phyloP scores from a whole-genome alignment of 176 grass and related monocot genomes.

The Lolium perenne region DNA sequence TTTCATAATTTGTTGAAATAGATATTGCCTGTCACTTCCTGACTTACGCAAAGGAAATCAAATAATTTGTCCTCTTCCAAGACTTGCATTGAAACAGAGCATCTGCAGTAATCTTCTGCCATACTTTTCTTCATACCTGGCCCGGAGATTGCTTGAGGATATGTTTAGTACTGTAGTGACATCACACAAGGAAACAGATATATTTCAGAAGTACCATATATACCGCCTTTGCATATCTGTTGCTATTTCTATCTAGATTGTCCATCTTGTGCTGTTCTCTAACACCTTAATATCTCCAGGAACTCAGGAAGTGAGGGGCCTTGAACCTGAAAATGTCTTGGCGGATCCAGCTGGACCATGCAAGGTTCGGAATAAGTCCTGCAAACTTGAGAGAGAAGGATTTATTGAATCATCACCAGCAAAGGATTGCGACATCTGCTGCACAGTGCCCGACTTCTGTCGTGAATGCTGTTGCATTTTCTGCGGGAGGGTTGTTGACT shows the following conservation, averaged over 20 bases:
- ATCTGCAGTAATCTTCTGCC: conserved; percentile 17
- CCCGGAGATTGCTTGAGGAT: conserved; percentile 17
- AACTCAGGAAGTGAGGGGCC: conserved; percentile 29
- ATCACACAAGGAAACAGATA: conserved; percentile 3
- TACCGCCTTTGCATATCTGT: conserved; percentile 18
- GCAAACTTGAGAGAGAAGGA: conserved; percentile 59
- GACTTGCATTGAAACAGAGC: not conserved
- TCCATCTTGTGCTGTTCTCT: conserved; percentile 31
- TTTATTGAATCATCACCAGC: conserved; percentile 50
- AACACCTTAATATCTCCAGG: conserved; percentile 50
- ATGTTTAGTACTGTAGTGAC: not conserved
- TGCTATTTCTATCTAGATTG: conserved; percentile 40
- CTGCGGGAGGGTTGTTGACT: conserved; percentile 69
- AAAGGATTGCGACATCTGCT: conserved; percentile 81
- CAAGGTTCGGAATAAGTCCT: conserved; percentile 77
- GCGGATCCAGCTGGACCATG: conserved; percentile 52
- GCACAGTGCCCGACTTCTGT: conserved; percentile 72
- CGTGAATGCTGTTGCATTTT: conserved; percentile 93
- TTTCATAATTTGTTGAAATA: too few relatives aligned
- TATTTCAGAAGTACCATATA: conserved; percentile 18
- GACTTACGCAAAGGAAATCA: not conserved
- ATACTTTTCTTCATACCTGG: conserved; percentile 25
- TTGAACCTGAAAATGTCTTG: conserved; percentile 41
- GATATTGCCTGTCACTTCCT: not conserved
- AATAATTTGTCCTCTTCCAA: not conserved